Evolutionary conservation across 2,329 filamentous ascomycete species (phyloP).

Genomic region (Tolypocladium endophyticum): DNA sequence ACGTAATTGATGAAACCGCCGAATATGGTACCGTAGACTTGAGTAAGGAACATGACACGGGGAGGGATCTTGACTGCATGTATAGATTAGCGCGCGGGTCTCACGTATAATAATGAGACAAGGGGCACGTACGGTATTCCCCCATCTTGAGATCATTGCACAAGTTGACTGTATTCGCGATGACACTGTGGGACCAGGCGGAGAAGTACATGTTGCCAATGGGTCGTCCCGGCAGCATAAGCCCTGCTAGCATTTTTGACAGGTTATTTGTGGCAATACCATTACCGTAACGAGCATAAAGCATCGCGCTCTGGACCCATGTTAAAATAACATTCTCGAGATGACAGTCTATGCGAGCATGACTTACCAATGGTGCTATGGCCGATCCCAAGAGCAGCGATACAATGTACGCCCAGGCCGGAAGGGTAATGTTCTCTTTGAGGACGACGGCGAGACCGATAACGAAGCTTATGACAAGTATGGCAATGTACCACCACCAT

Average conservation of each 20-base stretch:
- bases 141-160: slow-evolving; percentile 47
- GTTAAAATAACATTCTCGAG: not conserved
- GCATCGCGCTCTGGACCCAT: not conserved
- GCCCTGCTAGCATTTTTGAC: slow-evolving; percentile 45
- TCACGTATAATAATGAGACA: not conserved
- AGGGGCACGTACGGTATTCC: slow-evolving; percentile 36
- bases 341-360: not conserved
- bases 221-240: slow-evolving; percentile 37
- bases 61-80: not conserved
- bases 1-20: slow-evolving; percentile 44
- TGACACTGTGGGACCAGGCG: slow-evolving; percentile 48
- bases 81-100: not conserved
- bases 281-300: not conserved
- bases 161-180: slow-evolving; percentile 36
- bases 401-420: slow-evolving; percentile 24
- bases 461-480: slow-evolving; percentile 20
- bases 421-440: slow-evolving; percentile 23
- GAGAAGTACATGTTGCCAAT: slow-evolving; percentile 49
- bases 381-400: slow-evolving; percentile 30
- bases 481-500: slow-evolving; percentile 23
- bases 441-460: slow-evolving; percentile 22
- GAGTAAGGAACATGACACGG: slow-evolving; percentile 23
- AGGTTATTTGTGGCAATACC: not conserved
- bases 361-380: not conserved
- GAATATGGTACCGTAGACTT: slow-evolving; percentile 43